phyloP scores from a whole-genome alignment of 2,329 filamentous ascomycete species.

The Pestalotiopsis sp. region DNA sequence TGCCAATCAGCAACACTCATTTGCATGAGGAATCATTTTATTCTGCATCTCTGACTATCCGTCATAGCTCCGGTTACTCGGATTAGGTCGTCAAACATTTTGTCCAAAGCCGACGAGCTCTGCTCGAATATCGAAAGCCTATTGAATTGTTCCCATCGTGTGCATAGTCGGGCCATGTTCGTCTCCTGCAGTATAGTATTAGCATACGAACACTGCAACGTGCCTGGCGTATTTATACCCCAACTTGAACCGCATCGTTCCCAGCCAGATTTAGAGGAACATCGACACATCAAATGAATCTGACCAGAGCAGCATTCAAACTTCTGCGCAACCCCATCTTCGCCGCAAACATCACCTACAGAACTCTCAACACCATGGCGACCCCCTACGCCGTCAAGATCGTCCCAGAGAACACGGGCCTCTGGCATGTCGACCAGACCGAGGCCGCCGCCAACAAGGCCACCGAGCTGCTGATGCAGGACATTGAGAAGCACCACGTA shows the following conservation, averaged over 20 bases:
- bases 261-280: not conserved
- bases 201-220: not conserved
- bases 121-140: not conserved
- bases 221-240: not conserved
- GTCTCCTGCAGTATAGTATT: not conserved
- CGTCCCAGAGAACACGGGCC: slow-evolving; percentile 49
- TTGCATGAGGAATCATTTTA: not conserved
- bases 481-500: slow-evolving; percentile 75
- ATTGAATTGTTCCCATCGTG: not conserved
- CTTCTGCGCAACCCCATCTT: not conserved
- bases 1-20: not conserved
- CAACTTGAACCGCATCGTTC: not conserved
- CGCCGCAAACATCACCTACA: not conserved
- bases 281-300: not conserved
- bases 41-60: not conserved
- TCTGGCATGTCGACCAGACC: slow-evolving; percentile 50
- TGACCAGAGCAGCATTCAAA: not conserved
- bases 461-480: slow-evolving; percentile 73
- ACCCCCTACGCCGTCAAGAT: slow-evolving; percentile 52
- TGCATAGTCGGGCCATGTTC: not conserved
- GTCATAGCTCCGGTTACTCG: not conserved
- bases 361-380: slow-evolving; percentile 39
- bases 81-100: not conserved
- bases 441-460: slow-evolving; percentile 63
- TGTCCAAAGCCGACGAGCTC: not conserved